A percentile compares a stretch with the other conserved stretches of the same genome.
These are phyloP conservation scores for Irpex lacteus DNA, from an alignment of 1,284 basidiomycete genomes.

Conservation along the genomic window DNA sequence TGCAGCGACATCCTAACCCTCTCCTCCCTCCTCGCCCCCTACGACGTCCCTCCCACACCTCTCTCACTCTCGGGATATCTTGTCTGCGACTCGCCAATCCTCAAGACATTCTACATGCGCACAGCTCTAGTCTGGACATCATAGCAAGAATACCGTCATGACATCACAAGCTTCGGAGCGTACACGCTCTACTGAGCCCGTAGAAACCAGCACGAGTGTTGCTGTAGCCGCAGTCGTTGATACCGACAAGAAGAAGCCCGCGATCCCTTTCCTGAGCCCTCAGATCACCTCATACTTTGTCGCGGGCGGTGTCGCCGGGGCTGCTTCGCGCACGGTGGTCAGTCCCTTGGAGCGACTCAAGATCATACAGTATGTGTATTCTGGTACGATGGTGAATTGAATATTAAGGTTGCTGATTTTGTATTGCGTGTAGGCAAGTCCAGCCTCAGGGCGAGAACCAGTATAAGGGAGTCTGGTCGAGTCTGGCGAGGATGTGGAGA, in stretches of 20 bases:
- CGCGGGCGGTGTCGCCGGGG: slow-evolving; percentile 81
- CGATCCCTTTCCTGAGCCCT: slow-evolving; percentile 42
- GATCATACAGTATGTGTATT: slow-evolving; percentile 82
- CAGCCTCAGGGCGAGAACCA: slow-evolving; percentile 64
- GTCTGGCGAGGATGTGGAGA: slow-evolving; percentile 83
- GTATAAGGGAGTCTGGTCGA: slow-evolving; percentile 83
- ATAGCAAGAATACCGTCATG: slow-evolving; percentile 8
- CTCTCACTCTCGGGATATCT: neutral
- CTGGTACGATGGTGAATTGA: neutral
- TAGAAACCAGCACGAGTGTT: neutral
- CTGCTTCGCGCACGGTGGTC: slow-evolving; percentile 88
- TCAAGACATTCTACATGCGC: neutral
- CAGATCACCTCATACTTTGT: slow-evolving; percentile 64
- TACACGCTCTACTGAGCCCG: slow-evolving; percentile 4
- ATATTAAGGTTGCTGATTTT: neutral
- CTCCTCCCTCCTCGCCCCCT: neutral
- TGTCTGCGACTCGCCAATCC: neutral
- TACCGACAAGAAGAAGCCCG: slow-evolving; percentile 10
- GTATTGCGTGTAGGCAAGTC: slow-evolving; percentile 59
- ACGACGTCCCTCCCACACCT: neutral
- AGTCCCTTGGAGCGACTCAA: slow-evolving; percentile 90
- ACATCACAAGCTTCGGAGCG: slow-evolving; percentile 9
- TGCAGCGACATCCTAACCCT: neutral
- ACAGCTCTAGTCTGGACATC: neutral
- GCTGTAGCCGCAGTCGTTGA: neutral